Conservation (phyloP, 108 stramenopile species). For the Asterionellopsis glacialis region DNA sequence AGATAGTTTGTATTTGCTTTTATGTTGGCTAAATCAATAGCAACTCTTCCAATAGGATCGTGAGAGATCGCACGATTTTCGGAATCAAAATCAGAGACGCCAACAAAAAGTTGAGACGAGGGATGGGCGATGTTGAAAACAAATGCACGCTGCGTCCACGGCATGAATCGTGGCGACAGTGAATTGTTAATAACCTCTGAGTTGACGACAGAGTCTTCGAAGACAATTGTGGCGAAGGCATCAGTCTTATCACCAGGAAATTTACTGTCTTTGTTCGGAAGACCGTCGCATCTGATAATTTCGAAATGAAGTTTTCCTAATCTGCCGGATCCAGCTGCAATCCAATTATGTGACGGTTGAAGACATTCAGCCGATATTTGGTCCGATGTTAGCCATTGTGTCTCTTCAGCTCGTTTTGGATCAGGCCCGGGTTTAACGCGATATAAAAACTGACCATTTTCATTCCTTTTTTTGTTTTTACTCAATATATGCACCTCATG, state of each 20-base stretch:
- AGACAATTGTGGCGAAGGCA: conserved; percentile 56
- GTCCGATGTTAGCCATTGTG: conserved; percentile 53
- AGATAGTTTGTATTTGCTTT: conserved; percentile 38
- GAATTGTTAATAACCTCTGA: conserved; percentile 58
- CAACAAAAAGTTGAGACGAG: conserved; percentile 31
- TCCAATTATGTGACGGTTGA: conserved; percentile 50
- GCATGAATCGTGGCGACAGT: conserved; percentile 55
- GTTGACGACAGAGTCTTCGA: conserved; percentile 61
- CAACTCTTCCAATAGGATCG: conserved; percentile 42
- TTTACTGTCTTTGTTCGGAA: conserved; percentile 45
- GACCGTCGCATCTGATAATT: conserved; percentile 49
- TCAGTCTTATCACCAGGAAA: conserved; percentile 45
- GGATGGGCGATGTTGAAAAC: conserved; percentile 48
- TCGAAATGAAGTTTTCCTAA: conserved; percentile 61
- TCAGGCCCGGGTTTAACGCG: conserved; percentile 62
- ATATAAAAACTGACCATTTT: conserved; percentile 27
- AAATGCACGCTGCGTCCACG: conserved; percentile 66
- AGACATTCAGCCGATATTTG: conserved; percentile 37
- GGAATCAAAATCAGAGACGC: conserved; percentile 35
- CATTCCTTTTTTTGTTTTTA: too few relatives aligned
- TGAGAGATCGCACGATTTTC: conserved; percentile 10
- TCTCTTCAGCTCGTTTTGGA: conserved; percentile 46
- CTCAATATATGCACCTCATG: too few relatives aligned
- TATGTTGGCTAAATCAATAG: conserved; percentile 55
- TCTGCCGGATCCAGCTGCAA: conserved; percentile 54